phyloP scores from a whole-genome alignment of 768 basidiomycete species.

The Termitomyces bulborhizus region DNA sequence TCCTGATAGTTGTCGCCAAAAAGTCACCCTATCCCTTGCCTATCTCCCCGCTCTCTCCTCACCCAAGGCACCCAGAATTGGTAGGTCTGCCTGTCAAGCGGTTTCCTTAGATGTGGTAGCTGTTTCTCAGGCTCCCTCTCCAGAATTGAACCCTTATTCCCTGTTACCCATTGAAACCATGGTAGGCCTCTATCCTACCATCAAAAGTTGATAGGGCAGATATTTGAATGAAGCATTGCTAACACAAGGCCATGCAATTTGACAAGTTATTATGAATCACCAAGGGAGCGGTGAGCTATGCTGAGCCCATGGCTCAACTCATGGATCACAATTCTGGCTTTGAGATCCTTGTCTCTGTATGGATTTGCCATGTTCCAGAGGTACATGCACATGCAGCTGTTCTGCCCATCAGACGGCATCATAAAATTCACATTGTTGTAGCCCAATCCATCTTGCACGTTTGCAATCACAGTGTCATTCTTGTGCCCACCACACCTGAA shows the following conservation, averaged over 20 bases:
- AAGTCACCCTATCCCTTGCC: conserved; percentile 97
- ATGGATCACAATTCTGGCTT: conserved; percentile 96
- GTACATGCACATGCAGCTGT: conserved; percentile 94
- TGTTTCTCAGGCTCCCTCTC: no score
- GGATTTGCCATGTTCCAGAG: conserved; percentile 90
- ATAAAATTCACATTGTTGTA: conserved; percentile 92
- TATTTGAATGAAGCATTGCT: no score
- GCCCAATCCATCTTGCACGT: conserved; percentile 93
- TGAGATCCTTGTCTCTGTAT: conserved; percentile 91
- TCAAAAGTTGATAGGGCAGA: no score
- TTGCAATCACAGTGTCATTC: conserved; percentile 87
- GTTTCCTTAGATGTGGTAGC: no score
- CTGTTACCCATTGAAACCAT: no score
- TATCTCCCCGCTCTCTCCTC: conserved; percentile 96
- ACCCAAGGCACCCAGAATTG: conserved; percentile 91
- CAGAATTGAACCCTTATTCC: no score
- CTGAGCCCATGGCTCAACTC: conserved; percentile 86
- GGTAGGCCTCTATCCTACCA: no score
- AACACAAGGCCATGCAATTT: no score
- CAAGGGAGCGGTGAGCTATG: no score
- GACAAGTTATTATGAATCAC: no score
- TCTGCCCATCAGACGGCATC: conserved; percentile 79
- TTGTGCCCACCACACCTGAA: conserved; percentile 86
- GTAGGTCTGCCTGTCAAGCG: conserved; percentile 91
- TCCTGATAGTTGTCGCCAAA: conserved; percentile 83